Base-by-base conservation (phyloP, 2,329 filamentous ascomycete genomes). In the Aschersonia sp. region DNA sequence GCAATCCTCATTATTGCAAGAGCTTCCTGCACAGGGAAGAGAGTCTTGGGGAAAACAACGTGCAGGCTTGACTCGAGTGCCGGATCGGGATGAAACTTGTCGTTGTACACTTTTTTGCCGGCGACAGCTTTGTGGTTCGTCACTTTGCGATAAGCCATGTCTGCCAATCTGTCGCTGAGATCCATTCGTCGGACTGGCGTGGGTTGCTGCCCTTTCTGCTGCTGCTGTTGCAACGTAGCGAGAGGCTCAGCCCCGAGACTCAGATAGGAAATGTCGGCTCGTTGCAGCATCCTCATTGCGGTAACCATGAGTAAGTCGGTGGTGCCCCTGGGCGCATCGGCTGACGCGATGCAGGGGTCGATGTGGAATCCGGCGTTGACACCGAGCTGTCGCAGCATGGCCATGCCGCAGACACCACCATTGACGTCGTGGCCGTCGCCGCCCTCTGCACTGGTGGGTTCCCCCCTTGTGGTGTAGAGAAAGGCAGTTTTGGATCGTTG, bases 51-150 rank as follows among this genome's bases (percentile, higher is more conserved):
- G 5, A 55, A 47, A 7, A 53, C 51, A 30, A 55, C 52, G 47
- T 55, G 52, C 5, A 55, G 45, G 11, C 47, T 47, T 1, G 51
- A 52, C 31, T 49, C 48, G 12, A 48, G 49, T 2, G 44, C 40
- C n/a, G 52, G 51, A 32, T 54, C 53, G 1, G 53, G 54, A 32
- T 51, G 47, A 32, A 54, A 54, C 41, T 55, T 54, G 44, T 54
- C 52, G 48, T 52, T 49, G 46, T 54, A 54, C 7, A 50, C 47
- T 32, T 50, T 50, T 41, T 55, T 55, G 2, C 54, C 54, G 4
- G 45, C 37, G 2, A 54, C 41, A n/a, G 43, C 32, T 4, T 40
- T 30, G 10, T 29, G 14, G n/a, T 44, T 32, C 22, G 46, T 47
- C 5, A 47, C 46, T 32, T 30, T 29, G 29, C 46, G 52, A 22